Conservation (phyloP, 192 early-diverging fungal species). For the Linnemannia schmuckeri region DNA sequence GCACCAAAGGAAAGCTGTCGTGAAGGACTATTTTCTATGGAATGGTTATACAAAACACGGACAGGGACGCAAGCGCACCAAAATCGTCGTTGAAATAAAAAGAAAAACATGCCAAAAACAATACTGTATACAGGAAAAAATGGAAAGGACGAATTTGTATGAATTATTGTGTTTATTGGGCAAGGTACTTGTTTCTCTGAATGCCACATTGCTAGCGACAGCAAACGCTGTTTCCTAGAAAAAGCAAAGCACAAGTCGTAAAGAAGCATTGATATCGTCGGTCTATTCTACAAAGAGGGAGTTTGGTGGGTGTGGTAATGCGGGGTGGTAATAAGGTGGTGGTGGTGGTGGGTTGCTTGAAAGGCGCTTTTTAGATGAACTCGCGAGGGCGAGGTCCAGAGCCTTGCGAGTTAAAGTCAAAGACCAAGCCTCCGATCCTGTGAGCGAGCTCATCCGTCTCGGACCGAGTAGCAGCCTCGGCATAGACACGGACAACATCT, state of each 20-base stretch:
- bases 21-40: background rate
- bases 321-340: background rate
- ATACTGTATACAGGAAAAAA: background rate
- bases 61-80: background rate
- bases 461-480: constrained; percentile 93
- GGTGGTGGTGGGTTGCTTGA: background rate
- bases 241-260: background rate
- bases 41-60: background rate
- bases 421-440: constrained; percentile 92
- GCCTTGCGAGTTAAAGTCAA: constrained; percentile 90
- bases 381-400: constrained; percentile 84
- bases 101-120: background rate
- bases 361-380: constrained; percentile 53
- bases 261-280: constrained; percentile 1
- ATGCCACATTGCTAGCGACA: background rate
- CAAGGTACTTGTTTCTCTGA: background rate
- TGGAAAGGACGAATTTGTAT: background rate
- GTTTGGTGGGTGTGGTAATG: background rate
- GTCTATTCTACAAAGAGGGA: constrained; percentile 10
- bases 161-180: background rate
- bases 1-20: background rate
- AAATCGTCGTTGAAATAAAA: background rate
- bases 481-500: constrained; percentile 98
- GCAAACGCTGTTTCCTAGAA: background rate
- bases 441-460: constrained; percentile 91